Base-by-base conservation (phyloP, 192 early-diverging fungal genomes). In the Powellomyces hirtus region DNA sequence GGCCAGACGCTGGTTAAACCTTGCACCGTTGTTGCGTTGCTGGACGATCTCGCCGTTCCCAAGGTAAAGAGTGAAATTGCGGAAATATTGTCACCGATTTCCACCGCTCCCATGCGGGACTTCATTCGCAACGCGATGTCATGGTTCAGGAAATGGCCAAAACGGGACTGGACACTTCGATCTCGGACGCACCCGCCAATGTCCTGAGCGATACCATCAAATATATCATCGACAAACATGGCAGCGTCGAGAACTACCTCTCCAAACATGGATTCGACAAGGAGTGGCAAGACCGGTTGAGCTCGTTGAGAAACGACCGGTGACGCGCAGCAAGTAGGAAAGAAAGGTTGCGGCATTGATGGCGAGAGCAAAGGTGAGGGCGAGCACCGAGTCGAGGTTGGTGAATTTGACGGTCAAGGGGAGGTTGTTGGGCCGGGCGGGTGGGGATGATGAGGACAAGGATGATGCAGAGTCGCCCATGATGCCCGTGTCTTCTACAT, bases 261-360 rank as follows among this genome's bases (percentile, higher is more conserved):
- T 64, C 52, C 22, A 34, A 35, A 1, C 38, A 44, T 40, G 70
- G 66, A 4, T 58, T 76, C 37, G 42, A 36, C 22, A 69, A 69
- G 40, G 55, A 55, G 13, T 40, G 33, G 67, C n/a, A 45, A 42
- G 40, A 69, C 18, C 4, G 44, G 67, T 35, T 69, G 36, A 40
- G 44, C n/a, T n/a, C n/a, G n/a, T n/a, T n/a, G n/a, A n/a, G n/a
- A n/a, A n/a, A n/a, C 84, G 8, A 86, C 81, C n/a, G n/a, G n/a
- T n/a, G n/a, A n/a, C n/a, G n/a, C n/a, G n/a, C n/a, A n/a, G n/a
- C n/a, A n/a, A 78, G 8, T 90, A 80, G 57, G 92, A 89, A 51
- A 91, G 90, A 31, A 94, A 71, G 45, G 92, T 94, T 4, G 91
- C 82, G 40, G 81, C 81, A 63, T 94, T 92, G 45, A 94, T 87